Conservation (phyloP, 2,329 filamentous ascomycete genomes). For the Monascus ruber region DNA sequence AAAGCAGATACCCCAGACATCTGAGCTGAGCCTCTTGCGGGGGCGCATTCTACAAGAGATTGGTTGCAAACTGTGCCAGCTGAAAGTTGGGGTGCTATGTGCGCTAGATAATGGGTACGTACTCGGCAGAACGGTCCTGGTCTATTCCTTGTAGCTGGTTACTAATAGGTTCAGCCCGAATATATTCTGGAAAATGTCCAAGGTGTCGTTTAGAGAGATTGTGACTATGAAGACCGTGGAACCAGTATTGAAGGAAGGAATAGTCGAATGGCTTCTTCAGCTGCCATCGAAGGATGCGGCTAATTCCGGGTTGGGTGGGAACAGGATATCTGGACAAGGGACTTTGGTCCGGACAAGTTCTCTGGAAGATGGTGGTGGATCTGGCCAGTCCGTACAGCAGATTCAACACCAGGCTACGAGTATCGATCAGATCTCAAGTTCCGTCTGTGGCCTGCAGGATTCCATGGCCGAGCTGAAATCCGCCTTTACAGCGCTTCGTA, state of each 20-base stretch:
- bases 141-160: not conserved
- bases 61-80: slow-evolving; percentile 26
- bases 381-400: slow-evolving; percentile 18
- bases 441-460: slow-evolving; percentile 27
- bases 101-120: slow-evolving; percentile 26
- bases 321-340: slow-evolving; percentile 6
- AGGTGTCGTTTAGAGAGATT: slow-evolving; percentile 28
- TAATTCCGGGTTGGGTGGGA: not conserved
- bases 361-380: slow-evolving; percentile 5
- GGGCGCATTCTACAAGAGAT: slow-evolving; percentile 27
- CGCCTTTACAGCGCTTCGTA: slow-evolving; percentile 26
- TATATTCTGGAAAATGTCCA: slow-evolving; percentile 30
- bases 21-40: slow-evolving; percentile 22
- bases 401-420: slow-evolving; percentile 26
- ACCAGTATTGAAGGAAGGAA: slow-evolving; percentile 22
- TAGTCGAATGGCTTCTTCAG: slow-evolving; percentile 18
- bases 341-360: slow-evolving; percentile 12
- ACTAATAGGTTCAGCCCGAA: slow-evolving; percentile 15
- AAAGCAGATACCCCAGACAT: slow-evolving; percentile 25
- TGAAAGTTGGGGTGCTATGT: slow-evolving; percentile 26
- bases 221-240: slow-evolving; percentile 29
- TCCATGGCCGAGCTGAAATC: slow-evolving; percentile 29
- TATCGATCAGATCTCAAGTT: slow-evolving; percentile 27
- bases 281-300: slow-evolving; percentile 11
- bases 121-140: not conserved